phyloP scores from a whole-genome alignment of 169 alveolate genomes.

The Babesia caballi region DNA sequence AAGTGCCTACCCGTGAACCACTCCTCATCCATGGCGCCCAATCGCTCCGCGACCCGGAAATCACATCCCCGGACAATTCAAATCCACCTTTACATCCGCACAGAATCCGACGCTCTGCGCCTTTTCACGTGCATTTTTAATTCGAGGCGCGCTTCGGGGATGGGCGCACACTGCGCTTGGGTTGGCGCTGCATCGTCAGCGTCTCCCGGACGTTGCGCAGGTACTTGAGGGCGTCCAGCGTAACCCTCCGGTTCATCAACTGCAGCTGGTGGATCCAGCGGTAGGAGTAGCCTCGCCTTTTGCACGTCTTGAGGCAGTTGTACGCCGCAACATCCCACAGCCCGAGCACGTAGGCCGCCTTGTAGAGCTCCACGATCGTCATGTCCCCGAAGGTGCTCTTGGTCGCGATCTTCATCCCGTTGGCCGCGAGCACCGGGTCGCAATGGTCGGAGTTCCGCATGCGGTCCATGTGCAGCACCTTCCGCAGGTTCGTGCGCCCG shows the following conservation, averaged over 20 bases:
- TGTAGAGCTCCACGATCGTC: slow-evolving; percentile 73
- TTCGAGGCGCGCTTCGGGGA: background rate
- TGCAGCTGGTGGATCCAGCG: slow-evolving; percentile 70
- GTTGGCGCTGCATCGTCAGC: slow-evolving; percentile 4
- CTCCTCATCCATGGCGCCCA: too few species aligned
- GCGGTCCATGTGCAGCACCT: slow-evolving; percentile 74
- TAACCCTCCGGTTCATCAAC: slow-evolving; percentile 47
- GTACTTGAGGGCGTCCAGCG: slow-evolving; percentile 73
- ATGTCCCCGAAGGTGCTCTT: slow-evolving; percentile 75
- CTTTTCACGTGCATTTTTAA: too few species aligned
- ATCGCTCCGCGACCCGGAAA: too few species aligned
- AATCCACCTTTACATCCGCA: too few species aligned
- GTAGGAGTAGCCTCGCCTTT: slow-evolving; percentile 67
- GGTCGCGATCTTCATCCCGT: slow-evolving; percentile 69
- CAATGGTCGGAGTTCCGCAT: slow-evolving; percentile 67
- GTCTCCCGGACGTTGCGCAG: slow-evolving; percentile 60
- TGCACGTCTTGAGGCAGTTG: slow-evolving; percentile 72
- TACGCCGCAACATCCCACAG: slow-evolving; percentile 77
- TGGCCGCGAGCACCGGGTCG: slow-evolving; percentile 73
- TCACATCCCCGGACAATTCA: too few species aligned
- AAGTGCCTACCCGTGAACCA: too few species aligned
- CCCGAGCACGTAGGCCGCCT: slow-evolving; percentile 73
- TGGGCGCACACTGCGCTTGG: slow-evolving; percentile 21
- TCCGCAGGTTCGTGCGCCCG: slow-evolving; percentile 72
- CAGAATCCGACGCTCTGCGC: too few species aligned